Evolutionary conservation across 768 basidiomycete species (phyloP).

Genomic region (Tricholoma matsutake): DNA sequence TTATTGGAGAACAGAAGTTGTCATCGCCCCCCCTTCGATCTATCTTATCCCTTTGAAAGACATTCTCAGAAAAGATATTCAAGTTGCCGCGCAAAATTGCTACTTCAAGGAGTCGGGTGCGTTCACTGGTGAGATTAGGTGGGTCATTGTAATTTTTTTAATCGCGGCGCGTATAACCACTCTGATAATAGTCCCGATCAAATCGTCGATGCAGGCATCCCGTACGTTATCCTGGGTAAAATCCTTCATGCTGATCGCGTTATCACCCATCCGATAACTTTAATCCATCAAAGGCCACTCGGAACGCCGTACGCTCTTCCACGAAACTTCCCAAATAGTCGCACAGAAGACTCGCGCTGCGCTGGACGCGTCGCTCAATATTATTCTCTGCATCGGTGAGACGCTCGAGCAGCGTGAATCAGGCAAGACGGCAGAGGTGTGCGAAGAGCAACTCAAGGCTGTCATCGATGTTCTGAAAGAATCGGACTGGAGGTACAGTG

Average conservation of each 20-base stretch:
- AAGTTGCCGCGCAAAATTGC: slow-evolving; percentile 90
- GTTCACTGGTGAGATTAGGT: slow-evolving; percentile 97
- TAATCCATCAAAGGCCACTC: slow-evolving; percentile 68
- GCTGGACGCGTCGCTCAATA: slow-evolving; percentile 67
- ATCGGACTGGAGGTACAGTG: slow-evolving; percentile 75
- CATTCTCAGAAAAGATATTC: slow-evolving; percentile 59
- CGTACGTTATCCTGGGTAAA: slow-evolving; percentile 87
- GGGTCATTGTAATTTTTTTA: slow-evolving; percentile 13
- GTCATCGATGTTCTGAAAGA: slow-evolving; percentile 61
- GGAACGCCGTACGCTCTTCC: slow-evolving; percentile 91
- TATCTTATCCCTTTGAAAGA: slow-evolving; percentile 78
- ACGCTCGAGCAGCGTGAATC: slow-evolving; percentile 85
- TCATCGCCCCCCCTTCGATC: slow-evolving; percentile 87
- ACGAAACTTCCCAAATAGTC: slow-evolving; percentile 79
- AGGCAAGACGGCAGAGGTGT: slow-evolving; percentile 72
- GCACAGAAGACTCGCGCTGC: slow-evolving; percentile 87
- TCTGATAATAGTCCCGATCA: slow-evolving; percentile 60
- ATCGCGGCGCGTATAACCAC: background rate
- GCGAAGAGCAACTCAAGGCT: slow-evolving; percentile 77
- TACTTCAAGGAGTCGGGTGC: slow-evolving; percentile 84
- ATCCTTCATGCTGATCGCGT: slow-evolving; percentile 11
- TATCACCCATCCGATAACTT: background rate
- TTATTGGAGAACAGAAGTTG: slow-evolving; percentile 63
- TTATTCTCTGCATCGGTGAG: slow-evolving; percentile 97
- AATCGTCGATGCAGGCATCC: slow-evolving; percentile 81